Evolutionary conservation across 495 filamentous ascomycete genomes (phyloP).

Genomic region (Penicillium pulvis): DNA sequence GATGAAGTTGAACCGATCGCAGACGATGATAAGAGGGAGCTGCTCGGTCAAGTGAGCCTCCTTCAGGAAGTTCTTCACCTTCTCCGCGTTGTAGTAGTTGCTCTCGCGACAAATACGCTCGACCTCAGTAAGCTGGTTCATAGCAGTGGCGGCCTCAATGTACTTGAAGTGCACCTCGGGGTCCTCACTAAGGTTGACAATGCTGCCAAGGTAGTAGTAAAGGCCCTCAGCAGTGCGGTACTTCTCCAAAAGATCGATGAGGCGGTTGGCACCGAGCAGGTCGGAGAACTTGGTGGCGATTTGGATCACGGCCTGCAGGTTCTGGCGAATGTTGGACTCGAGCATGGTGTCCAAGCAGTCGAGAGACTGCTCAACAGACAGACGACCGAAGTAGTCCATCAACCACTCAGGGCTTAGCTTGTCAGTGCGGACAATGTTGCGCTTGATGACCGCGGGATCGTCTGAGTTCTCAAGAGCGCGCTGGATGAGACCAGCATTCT

Average conservation of each 20-base stretch:
- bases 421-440: slow-evolving; percentile 77
- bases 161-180: slow-evolving; percentile 98
- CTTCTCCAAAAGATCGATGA: slow-evolving; percentile 95
- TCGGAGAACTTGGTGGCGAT: slow-evolving; percentile 98
- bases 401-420: slow-evolving; percentile 89
- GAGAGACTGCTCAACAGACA: slow-evolving; percentile 91
- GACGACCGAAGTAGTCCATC: slow-evolving; percentile 84
- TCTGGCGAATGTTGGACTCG: slow-evolving; percentile 92
- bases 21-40: slow-evolving; percentile 96
- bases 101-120: slow-evolving; percentile 97
- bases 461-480: slow-evolving; percentile 94
- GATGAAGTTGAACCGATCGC: slow-evolving; percentile 97
- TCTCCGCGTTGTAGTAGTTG: slow-evolving; percentile 91
- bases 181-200: slow-evolving; percentile 96
- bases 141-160: slow-evolving; percentile 92
- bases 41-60: slow-evolving; percentile 91
- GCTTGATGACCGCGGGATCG: slow-evolving; percentile 86
- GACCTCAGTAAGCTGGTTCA: slow-evolving; percentile 90
- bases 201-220: slow-evolving; percentile 96
- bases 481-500: slow-evolving; percentile 83
- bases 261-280: slow-evolving; percentile 80
- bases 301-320: slow-evolving; percentile 90
- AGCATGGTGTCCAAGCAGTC: slow-evolving; percentile 97
- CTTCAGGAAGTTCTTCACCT: slow-evolving; percentile 99
- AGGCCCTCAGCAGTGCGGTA: slow-evolving; percentile 95